Percentiles rank a stretch among this genome's conserved stretches.
These are phyloP conservation scores for Neonectria ditissima DNA, from an alignment of 2,329 filamentous ascomycete species.

Conservation along the genomic window DNA sequence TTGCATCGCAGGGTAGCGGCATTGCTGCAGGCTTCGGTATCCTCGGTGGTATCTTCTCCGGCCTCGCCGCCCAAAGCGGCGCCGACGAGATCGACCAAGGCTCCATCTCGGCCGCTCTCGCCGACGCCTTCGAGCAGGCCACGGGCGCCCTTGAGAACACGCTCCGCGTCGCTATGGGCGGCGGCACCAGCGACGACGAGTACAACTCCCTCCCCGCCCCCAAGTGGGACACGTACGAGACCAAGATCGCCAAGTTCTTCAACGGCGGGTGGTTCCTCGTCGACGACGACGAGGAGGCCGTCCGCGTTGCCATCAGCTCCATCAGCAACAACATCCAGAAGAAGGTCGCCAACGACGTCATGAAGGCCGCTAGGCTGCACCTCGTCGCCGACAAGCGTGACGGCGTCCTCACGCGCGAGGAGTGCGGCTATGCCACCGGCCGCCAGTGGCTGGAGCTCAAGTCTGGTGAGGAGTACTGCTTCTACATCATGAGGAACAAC, in stretches of 20 bases:
- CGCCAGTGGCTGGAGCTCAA: conserved; percentile 34
- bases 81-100: not conserved
- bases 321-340: conserved; percentile 26
- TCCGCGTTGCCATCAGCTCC: conserved; percentile 3
- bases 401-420: conserved; percentile 14
- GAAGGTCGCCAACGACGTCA: conserved; percentile 37
- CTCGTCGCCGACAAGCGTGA: conserved; percentile 33
- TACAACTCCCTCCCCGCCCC: conserved; percentile 17
- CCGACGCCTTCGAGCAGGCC: conserved; percentile 8
- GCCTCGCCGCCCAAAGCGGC: not conserved
- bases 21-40: conserved; percentile 17
- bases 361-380: conserved; percentile 27
- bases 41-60: conserved; percentile 10
- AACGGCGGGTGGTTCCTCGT: conserved; percentile 30
- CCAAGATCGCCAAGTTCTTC: conserved; percentile 30
- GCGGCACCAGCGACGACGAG: conserved; percentile 2
- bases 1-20: not conserved
- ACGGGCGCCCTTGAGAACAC: not conserved
- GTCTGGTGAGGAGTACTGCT: conserved; percentile 29
- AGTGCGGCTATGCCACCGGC: conserved; percentile 22
- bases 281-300: conserved; percentile 17
- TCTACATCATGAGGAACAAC: conserved; percentile 30
- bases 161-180: not conserved
- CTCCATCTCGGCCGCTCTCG: conserved; percentile 5
- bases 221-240: conserved; percentile 20